Evolutionary conservation across 2,329 filamentous ascomycete genomes (phyloP).

Genomic region (Scedosporium aurantiacum): DNA sequence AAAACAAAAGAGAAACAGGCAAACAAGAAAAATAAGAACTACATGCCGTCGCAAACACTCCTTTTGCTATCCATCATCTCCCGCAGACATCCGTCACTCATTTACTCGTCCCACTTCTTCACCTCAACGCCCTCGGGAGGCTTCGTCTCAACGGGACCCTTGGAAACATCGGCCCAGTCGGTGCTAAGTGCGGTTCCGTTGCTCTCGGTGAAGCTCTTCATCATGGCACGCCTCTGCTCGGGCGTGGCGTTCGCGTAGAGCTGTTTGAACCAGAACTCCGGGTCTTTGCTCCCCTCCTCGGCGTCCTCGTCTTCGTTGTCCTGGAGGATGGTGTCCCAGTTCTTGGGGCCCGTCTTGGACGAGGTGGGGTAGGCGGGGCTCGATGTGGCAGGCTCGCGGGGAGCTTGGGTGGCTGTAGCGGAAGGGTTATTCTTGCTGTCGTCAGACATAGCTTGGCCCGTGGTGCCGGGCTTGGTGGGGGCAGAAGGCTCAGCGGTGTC

Average conservation of each 20-base stretch:
- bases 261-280: slow-evolving; percentile 81
- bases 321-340: slow-evolving; percentile 73
- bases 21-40: not conserved
- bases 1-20: too few relatives aligned
- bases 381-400: slow-evolving; percentile 6
- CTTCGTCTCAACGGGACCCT: slow-evolving; percentile 56
- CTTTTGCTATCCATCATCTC: not conserved
- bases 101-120: slow-evolving; percentile 51
- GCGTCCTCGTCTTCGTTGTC: slow-evolving; percentile 46
- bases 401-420: not conserved
- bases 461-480: not conserved
- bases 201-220: slow-evolving; percentile 93
- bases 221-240: slow-evolving; percentile 85
- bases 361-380: slow-evolving; percentile 74
- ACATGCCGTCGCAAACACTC: not conserved
- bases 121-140: slow-evolving; percentile 70
- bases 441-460: not conserved
- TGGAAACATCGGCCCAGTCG: slow-evolving; percentile 75
- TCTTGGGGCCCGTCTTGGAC: slow-evolving; percentile 68
- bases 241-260: slow-evolving; percentile 67
- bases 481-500: not conserved
- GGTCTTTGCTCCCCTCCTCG: slow-evolving; percentile 42
- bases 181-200: slow-evolving; percentile 89
- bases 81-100: not conserved
- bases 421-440: not conserved